These are phyloP conservation scores for Sequoiadendron giganteum DNA, from an alignment of 75 land plant genomes.

Conservation along the genomic window DNA sequence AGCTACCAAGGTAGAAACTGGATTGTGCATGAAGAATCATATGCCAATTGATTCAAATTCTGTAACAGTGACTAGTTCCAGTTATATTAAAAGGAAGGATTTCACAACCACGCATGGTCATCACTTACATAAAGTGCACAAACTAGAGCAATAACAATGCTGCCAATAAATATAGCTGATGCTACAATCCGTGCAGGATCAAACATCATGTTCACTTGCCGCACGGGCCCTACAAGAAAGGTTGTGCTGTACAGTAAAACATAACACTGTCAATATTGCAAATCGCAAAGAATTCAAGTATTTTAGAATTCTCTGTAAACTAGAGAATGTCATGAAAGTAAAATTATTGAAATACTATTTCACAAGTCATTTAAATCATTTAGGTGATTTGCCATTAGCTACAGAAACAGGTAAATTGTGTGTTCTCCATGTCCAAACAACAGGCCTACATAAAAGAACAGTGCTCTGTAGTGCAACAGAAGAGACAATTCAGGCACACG, in stretches of 20 bases:
- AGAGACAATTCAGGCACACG: not conserved
- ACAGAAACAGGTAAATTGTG: not conserved
- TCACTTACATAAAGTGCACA: slow-evolving; percentile 85
- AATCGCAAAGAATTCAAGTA: not conserved
- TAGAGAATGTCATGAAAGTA: not conserved
- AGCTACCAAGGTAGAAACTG: not conserved
- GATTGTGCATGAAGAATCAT: not conserved
- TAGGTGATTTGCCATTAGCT: not conserved
- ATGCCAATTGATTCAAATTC: not conserved
- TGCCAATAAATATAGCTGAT: slow-evolving; percentile 65
- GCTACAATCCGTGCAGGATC: slow-evolving; percentile 86
- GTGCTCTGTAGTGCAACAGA: not conserved
- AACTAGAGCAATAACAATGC: slow-evolving; percentile 68
- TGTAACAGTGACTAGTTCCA: not conserved
- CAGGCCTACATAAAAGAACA: not conserved
- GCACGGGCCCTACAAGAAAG: slow-evolving; percentile 77
- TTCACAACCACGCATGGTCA: not conserved
- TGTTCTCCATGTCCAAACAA: not conserved
- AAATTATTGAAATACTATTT: not conserved
- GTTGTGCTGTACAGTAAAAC: slow-evolving; percentile 68
- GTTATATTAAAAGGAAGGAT: not conserved
- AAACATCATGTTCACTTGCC: slow-evolving; percentile 83
- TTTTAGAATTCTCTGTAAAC: not conserved
- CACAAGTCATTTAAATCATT: not conserved
- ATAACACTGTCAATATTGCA: slow-evolving; percentile 21